phyloP scores from a whole-genome alignment of 768 basidiomycete genomes.

The Chiua virens region DNA sequence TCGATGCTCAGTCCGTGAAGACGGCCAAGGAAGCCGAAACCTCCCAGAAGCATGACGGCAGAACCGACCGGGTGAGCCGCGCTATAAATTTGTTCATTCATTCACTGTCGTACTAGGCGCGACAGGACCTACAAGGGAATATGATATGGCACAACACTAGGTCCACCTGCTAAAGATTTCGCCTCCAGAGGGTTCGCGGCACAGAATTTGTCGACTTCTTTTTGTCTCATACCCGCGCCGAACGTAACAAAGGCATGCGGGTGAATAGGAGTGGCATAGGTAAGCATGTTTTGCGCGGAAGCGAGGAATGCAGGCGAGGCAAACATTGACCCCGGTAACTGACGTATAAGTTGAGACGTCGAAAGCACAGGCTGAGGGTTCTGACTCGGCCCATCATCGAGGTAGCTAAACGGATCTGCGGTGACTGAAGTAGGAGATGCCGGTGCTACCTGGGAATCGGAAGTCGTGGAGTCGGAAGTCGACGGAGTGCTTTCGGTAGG shows the following conservation, averaged over 20 bases:
- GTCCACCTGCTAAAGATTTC: slow-evolving; percentile 47
- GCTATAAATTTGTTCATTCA: slow-evolving; percentile 38
- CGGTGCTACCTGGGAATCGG: neutral
- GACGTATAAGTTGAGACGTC: slow-evolving; percentile 21
- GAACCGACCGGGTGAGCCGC: slow-evolving; percentile 80
- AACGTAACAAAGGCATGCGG: slow-evolving; percentile 81
- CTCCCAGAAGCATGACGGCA: slow-evolving; percentile 79
- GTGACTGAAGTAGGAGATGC: slow-evolving; percentile 14
- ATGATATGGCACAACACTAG: slow-evolving; percentile 70
- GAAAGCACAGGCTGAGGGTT: slow-evolving; percentile 24
- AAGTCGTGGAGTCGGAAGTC: neutral
- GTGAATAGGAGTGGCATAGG: slow-evolving; percentile 59
- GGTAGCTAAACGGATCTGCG: slow-evolving; percentile 62
- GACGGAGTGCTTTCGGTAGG: neutral
- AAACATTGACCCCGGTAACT: slow-evolving; percentile 34
- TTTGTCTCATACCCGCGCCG: slow-evolving; percentile 83
- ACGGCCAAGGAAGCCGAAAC: slow-evolving; percentile 86
- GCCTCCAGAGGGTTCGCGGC: slow-evolving; percentile 67
- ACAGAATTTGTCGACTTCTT: slow-evolving; percentile 78
- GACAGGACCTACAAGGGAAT: slow-evolving; percentile 63
- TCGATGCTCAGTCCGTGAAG: slow-evolving; percentile 86
- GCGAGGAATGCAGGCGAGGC: slow-evolving; percentile 32
- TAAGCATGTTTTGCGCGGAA: slow-evolving; percentile 41
- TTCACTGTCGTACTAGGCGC: slow-evolving; percentile 1
- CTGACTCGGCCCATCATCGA: slow-evolving; percentile 40